These are phyloP conservation scores for Colletotrichum sojae DNA, from an alignment of 2,329 filamentous ascomycete genomes.

Conservation along the genomic window DNA sequence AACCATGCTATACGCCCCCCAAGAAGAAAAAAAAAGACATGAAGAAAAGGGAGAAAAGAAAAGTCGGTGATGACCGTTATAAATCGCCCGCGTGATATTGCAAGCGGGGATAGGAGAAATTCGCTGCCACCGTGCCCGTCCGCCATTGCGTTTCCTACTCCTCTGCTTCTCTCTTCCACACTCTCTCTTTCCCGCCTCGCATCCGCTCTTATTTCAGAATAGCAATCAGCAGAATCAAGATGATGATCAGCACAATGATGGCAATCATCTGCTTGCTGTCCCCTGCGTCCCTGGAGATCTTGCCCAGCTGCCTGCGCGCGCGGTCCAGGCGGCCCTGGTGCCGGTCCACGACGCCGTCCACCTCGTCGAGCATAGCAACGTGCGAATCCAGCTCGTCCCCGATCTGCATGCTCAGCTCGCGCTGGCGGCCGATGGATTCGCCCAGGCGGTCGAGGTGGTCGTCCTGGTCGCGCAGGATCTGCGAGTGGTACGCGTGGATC, in stretches of 20 bases:
- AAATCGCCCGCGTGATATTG: constrained; percentile 55
- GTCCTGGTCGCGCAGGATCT: constrained; percentile 90
- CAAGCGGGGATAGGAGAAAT: background rate
- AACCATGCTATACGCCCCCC: constrained; percentile 39
- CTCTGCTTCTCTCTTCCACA: background rate
- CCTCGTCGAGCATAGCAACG: constrained; percentile 88
- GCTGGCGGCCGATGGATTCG: constrained; percentile 88
- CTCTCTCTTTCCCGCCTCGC: background rate
- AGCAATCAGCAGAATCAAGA: constrained; percentile 86
- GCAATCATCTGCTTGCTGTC: constrained; percentile 91
- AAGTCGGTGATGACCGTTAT: constrained; percentile 24
- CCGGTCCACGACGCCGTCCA: constrained; percentile 85
- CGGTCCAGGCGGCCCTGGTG: constrained; percentile 83
- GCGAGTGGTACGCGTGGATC: constrained; percentile 86
- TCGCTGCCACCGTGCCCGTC: background rate
- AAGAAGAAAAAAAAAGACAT: background rate
- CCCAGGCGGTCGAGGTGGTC: constrained; percentile 91
- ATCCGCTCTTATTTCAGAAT: constrained; percentile 79
- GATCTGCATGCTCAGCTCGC: constrained; percentile 95
- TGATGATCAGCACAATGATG: constrained; percentile 85
- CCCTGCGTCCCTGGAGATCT: constrained; percentile 79
- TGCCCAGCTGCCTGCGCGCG: constrained; percentile 79
- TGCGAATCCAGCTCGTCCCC: constrained; percentile 96
- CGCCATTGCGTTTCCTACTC: too few relatives aligned
- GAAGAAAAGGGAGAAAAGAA: background rate